phyloP scores from a whole-genome alignment of 2,329 filamentous ascomycete genomes.

The Colletotrichum australisinense region DNA sequence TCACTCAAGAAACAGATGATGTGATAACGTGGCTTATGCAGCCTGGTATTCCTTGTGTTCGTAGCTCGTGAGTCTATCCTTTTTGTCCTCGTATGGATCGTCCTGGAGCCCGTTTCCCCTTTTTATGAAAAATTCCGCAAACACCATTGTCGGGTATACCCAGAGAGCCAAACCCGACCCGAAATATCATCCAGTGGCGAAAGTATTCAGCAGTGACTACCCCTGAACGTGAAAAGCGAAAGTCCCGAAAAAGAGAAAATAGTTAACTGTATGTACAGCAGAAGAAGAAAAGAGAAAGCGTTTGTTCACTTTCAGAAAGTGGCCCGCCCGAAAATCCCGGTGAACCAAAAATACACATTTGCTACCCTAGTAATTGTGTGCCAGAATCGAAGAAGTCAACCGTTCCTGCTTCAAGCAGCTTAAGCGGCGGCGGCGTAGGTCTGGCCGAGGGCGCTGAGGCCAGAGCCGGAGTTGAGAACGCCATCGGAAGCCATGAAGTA shows the following conservation, averaged over 20 bases:
- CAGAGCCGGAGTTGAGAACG: conserved; percentile 52
- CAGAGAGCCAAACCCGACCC: conserved; percentile 28
- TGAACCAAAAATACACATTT: background rate
- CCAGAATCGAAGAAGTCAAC: conserved; percentile 13
- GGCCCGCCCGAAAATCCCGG: background rate
- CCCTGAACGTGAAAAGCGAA: conserved; percentile 36
- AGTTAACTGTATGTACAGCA: conserved; percentile 48
- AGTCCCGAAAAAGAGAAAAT: conserved; percentile 34
- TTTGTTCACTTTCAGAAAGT: background rate
- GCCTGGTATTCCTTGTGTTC: conserved; percentile 37
- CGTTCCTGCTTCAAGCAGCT: background rate
- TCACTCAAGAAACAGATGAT: background rate
- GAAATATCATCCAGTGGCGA: conserved; percentile 34
- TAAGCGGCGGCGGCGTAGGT: conserved; percentile 59
- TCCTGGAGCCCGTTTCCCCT: conserved; percentile 28
- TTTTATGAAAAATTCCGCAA: conserved; percentile 31
- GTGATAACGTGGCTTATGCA: conserved; percentile 6
- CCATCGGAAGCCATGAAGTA: conserved; percentile 65
- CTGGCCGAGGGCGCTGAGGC: conserved; percentile 60
- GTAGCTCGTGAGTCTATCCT: conserved; percentile 42
- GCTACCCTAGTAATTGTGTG: background rate
- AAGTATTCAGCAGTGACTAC: conserved; percentile 34
- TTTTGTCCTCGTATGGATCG: conserved; percentile 27
- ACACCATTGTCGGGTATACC: conserved; percentile 35
- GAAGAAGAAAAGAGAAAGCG: conserved; percentile 40